Evolutionary conservation across 371 early-diverging fungal genomes (phyloP).

Genomic region (Mucor velutinosus): DNA sequence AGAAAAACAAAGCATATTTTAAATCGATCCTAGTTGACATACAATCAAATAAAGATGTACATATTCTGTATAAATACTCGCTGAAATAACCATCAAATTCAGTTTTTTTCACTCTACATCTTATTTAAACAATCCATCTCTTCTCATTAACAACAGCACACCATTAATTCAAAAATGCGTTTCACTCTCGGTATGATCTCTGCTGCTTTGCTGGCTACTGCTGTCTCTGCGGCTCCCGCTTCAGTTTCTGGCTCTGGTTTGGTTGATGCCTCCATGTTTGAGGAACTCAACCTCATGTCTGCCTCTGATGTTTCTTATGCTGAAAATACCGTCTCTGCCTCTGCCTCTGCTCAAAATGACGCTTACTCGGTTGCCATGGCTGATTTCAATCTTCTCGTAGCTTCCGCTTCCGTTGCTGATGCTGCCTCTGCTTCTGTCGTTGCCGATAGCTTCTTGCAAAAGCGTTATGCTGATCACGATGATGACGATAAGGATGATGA

Average conservation of each 20-base stretch:
- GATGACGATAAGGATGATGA: slow-evolving; percentile 18
- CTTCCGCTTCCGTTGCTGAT: not conserved
- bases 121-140: not conserved
- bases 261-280: slow-evolving; percentile 12
- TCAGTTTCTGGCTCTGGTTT: slow-evolving; percentile 4
- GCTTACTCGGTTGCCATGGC: slow-evolving; percentile 22
- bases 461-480: slow-evolving; percentile 1
- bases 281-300: slow-evolving; percentile 19
- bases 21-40: not conserved
- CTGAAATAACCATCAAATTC: not conserved
- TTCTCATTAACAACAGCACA: not conserved
- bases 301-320: slow-evolving; percentile 30
- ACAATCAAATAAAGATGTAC: not conserved
- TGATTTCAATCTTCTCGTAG: slow-evolving; percentile 26
- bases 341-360: not conserved
- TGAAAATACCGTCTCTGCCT: not conserved
- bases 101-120: not conserved
- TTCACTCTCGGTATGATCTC: slow-evolving; percentile 40
- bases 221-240: slow-evolving; percentile 27
- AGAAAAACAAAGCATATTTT: not conserved
- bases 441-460: not conserved
- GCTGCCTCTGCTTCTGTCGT: not conserved
- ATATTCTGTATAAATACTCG: slow-evolving; percentile 3
- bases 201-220: slow-evolving; percentile 32
- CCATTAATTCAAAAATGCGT: slow-evolving; percentile 27